Evolutionary conservation across 805 yeast genomes (phyloP), one percentile per base, ranked within the genome.

Genomic region (Alloascoidea africana): DNA sequence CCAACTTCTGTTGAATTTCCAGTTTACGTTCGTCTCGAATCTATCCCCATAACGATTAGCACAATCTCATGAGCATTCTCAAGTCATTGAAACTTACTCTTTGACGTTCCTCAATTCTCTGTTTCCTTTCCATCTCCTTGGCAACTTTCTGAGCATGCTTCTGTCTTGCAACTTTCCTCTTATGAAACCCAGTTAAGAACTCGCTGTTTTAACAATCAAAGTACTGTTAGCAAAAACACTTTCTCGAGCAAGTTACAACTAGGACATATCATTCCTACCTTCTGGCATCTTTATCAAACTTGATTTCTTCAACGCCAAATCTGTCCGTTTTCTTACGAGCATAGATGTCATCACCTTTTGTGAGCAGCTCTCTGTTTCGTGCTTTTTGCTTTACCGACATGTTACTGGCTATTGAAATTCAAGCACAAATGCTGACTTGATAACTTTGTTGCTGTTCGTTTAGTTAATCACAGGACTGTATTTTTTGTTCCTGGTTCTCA

Each of bases 121-220:
- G 75, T 44, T 72, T 60, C 40, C 87, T 66, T 3, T 79, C 91
- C 52, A 78, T 82, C 52, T 87, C 95, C 47, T 78, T 76, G 37
- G 70, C 71, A 48, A 65, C 75, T 42, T 71, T 83, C 46, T 73
- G 75, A 0, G 96, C 97, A 45, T 78, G 76, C 60, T 85, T 87
- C 59, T 82, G 81, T 55, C 97, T 70, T 51, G 82, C 82, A 14
- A 89, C 54, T 54, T 89, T 89, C 51, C 98, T 71, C 60, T 89
- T 89, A 57, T 91, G 97, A 56, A 89, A 89, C 32, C 98, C 98
- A 2, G 96, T 89, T 46, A 89, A 61, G 55, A 76, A 89, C 42
- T 89, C 94, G 18, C 62, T 56, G 16, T 23, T 8, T 23, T 23
- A 8, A 23, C 13, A n/a, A 8, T 8, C 8, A n/a, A 8, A 8